phyloP scores from a whole-genome alignment of 2,329 filamentous ascomycete genomes.

The Aspergillus quadricinctus region DNA sequence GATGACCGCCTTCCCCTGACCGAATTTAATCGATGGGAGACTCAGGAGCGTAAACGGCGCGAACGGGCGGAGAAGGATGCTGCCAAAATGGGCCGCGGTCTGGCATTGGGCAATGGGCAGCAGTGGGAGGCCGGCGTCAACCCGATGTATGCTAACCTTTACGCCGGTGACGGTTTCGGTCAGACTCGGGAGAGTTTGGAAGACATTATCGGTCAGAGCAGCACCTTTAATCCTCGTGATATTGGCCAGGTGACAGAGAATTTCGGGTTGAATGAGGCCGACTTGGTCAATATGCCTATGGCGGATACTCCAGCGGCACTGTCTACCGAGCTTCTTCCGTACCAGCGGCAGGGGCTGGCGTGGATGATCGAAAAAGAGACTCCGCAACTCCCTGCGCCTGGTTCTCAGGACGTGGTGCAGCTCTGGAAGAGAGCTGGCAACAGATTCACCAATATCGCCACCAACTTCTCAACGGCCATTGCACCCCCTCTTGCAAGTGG shows the following conservation, averaged over 20 bases:
- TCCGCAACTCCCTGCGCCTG: conserved; percentile 58
- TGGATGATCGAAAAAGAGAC: conserved; percentile 78
- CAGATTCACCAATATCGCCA: conserved; percentile 65
- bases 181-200: conserved; percentile 48
- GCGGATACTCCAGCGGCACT: conserved; percentile 64
- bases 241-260: conserved; percentile 63
- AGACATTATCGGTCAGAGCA: conserved; percentile 61
- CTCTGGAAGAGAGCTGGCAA: conserved; percentile 63
- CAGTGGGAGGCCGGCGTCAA: conserved; percentile 22
- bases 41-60: conserved; percentile 39
- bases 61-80: conserved; percentile 45
- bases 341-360: conserved; percentile 72
- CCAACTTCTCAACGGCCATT: conserved; percentile 57
- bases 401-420: conserved; percentile 63
- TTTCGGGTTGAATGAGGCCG: conserved; percentile 66
- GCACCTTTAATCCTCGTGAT: conserved; percentile 63
- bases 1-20: conserved; percentile 58
- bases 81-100: conserved; percentile 26
- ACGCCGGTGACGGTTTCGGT: conserved; percentile 23
- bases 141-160: conserved; percentile 33
- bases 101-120: conserved; percentile 23
- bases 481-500: conserved; percentile 67
- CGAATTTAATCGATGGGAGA: conserved; percentile 52
- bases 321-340: conserved; percentile 66
- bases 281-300: conserved; percentile 67